Evolutionary conservation across 345 rosid species (phyloP), one percentile per base, ranked within the genome.

Genomic region (Xanthoceras sorbifolium): DNA sequence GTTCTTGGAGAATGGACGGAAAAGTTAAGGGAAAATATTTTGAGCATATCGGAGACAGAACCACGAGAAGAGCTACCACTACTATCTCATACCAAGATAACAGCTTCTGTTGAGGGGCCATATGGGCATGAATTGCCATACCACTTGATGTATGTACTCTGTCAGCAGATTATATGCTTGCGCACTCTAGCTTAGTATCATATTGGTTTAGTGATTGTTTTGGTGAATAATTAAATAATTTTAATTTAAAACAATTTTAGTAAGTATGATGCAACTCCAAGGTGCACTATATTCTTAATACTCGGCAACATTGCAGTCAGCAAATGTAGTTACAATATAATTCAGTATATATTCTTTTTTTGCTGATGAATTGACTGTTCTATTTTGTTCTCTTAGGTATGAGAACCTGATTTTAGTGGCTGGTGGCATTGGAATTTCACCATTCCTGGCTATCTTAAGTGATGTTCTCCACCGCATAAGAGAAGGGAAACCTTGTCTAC

Each of bases 401-500:
- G 93, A 93, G 79, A 89, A 90, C 87, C 87, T 95, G 54, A 77
- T 95, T 60, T 81, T 95, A 76, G 94, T 95, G 18, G 99, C 98
- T 1, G 99, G 99, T 72, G 98, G 99, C 61, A 93, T 92, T 44
- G 99, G 98, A 46, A 90, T 95, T 77, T 89, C 98, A 20, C 99
- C 99, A 0, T 90, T 95, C 85, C 70, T 95, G 55, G 98, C 98
- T 42, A 87, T 95, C 80, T 32, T 93, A 84, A 89, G 94, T 32
- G 97, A 95, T 72, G 78, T 95, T 82, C 80, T 92, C 71, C 97
- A 89, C 79, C 88, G 97, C 17, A 66, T 83, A 31, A 83, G 85
- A 63, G 90, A 90, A 77, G 93, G 90, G 18, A 89, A 83, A 72
- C 84, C 87, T 34, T 95, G 99, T 81, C 82, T 83, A 68, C 96